phyloP scores from a whole-genome alignment of 345 rosid species.

The Citrus trifoliata region DNA sequence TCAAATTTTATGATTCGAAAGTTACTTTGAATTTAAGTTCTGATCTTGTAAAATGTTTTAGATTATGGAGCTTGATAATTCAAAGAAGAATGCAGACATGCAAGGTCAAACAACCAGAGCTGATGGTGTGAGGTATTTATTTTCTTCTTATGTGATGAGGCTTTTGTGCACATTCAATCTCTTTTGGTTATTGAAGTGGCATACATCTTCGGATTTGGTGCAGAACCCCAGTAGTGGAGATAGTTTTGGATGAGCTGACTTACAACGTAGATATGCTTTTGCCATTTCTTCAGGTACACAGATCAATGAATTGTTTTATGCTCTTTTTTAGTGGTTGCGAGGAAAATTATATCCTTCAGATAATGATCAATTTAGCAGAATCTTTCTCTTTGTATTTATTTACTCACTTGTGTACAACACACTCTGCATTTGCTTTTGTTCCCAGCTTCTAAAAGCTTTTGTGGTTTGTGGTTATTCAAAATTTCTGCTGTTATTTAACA shows the following conservation, averaged over 20 bases:
- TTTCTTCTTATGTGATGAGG: background rate
- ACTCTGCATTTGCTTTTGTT: background rate
- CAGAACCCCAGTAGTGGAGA: conserved; percentile 73
- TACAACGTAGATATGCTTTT: conserved; percentile 50
- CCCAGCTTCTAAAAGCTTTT: background rate
- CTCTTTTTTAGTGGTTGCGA: background rate
- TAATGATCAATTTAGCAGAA: background rate
- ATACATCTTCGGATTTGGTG: conserved; percentile 18
- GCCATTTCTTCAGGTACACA: conserved; percentile 63
- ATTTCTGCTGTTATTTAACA: background rate
- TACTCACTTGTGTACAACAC: background rate
- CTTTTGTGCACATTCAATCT: background rate
- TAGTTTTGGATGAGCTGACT: conserved; percentile 67
- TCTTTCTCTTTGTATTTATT: background rate
- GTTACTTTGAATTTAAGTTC: background rate
- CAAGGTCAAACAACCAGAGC: conserved; percentile 61
- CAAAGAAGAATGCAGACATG: conserved; percentile 61
- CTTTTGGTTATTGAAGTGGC: background rate
- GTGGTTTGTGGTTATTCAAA: conserved; percentile 6
- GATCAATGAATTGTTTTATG: background rate
- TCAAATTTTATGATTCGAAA: conserved; percentile 1
- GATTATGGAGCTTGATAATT: conserved; percentile 81
- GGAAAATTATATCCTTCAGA: background rate
- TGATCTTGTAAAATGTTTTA: conserved; percentile 22
- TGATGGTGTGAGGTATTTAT: conserved; percentile 70